Evolutionary conservation across 75 land plant genomes (phyloP).

Genomic region (Larix kaempferi): DNA sequence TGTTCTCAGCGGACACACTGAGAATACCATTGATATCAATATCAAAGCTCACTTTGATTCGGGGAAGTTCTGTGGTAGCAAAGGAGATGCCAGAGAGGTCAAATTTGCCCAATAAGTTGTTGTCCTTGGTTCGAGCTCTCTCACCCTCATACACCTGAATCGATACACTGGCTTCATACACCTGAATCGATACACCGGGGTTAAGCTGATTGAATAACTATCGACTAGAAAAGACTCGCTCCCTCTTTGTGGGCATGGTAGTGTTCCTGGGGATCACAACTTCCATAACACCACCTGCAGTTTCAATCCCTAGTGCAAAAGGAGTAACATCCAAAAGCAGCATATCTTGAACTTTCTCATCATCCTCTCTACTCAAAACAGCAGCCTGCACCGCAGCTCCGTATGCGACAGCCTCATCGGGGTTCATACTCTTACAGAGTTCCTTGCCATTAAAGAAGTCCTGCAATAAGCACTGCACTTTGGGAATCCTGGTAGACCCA

Average conservation of each 20-base stretch:
- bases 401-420: background rate
- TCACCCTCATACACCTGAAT: slow-evolving; percentile 37
- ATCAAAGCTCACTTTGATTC: slow-evolving; percentile 19
- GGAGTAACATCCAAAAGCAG: too few species aligned
- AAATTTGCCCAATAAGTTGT: slow-evolving; percentile 33
- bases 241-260: too few species aligned
- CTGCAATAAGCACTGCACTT: too few species aligned
- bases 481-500: too few species aligned
- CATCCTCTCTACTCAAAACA: background rate
- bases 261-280: too few species aligned
- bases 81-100: slow-evolving; percentile 25
- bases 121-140: slow-evolving; percentile 22
- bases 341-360: too few species aligned
- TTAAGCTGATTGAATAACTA: too few species aligned
- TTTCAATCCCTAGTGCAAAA: too few species aligned
- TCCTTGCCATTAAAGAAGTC: background rate
- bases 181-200: background rate
- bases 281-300: too few species aligned
- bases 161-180: slow-evolving; percentile 17
- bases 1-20: slow-evolving; percentile 46
- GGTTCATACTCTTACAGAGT: background rate
- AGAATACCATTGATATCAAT: slow-evolving; percentile 37
- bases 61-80: slow-evolving; percentile 13
- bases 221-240: too few species aligned
- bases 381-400: background rate